Evolutionary conservation across 2,329 filamentous ascomycete species (phyloP), one percentile per base, ranked within the genome.

Genomic region (Pseudopithomyces chartarum): DNA sequence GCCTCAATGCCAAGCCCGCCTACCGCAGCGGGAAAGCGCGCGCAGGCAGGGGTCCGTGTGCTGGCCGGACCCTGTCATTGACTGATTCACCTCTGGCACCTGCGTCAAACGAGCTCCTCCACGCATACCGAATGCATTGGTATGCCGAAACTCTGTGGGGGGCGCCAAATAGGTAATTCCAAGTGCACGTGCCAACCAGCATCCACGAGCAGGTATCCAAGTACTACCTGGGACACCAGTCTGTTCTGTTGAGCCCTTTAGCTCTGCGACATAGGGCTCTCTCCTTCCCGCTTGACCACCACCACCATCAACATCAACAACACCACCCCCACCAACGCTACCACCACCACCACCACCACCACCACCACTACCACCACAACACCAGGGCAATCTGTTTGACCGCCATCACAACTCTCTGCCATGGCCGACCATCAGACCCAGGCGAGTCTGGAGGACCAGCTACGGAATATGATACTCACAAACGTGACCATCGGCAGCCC

Each of bases 391-490:
- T 29, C 26, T 29, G 8, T 29, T 55, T 43, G 52, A 73, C 70
- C 68, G 62, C 60, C 22, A 59, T 58, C 43, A 32, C 53, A 29
- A 33, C 52, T 47, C 43, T 59, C 29, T 29, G 57, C 46, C 46
- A 58, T 20, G 51, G 38, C 48, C 2, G 38, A 40, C 32, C 48
- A 33, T 17, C 48, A 51, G 17, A 26, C 36, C 15, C 48, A 54
- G 19, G 57, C 36, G 26, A 65, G 58, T 22, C 60, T 76, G 47
- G 87, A 90, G 66, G 79, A 83, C 48, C 84, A 82, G 52, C 74
- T 90, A 38, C 82, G 85, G 44, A 80, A 77, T 57, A 81, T 90
- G 71, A 87, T 87, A 29, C 77, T 90, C 48, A 81, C 78, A 59
- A 85, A 85, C 67, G 75, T 78, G 47, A 73, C 71, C 22, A 67